Base-by-base conservation (phyloP, 352 stramenopile genomes). In the Phytophthora vignae region DNA sequence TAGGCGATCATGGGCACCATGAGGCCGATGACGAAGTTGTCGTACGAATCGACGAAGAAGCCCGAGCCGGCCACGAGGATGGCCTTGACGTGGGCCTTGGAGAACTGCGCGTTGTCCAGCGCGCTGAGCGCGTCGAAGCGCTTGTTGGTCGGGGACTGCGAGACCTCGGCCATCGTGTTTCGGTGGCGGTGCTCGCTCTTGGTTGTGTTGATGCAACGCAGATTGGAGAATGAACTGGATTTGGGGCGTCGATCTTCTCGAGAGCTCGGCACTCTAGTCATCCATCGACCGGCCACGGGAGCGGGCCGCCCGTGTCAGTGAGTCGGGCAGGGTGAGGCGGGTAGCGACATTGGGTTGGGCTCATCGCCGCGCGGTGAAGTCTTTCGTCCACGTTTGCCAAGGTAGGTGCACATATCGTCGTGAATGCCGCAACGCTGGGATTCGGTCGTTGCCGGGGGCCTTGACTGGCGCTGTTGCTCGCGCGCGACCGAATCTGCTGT, bases 11-110 rank as follows among this genome's bases (percentile, higher is more conserved):
- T 83, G 40, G 75, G 75, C 59, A 81, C 74, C 62, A 83, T 81
- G 56, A 83, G 67, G 31, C 69, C 76, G 65, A 87, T 87, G 44
- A 84, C 77, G 53, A 87, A 87, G 69, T 87, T 87, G 64, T 87
- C 79, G 67, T 84, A 87, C 64, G 77, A 87, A 68, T 87, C 79
- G 59, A 87, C 74, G 33, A 87, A 83, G 74, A 87, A 87, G 17
- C 79, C 79, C 38, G 79, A 87, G 48, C 77, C 77, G 40, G 74
- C 79, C 19, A 84, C 79, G 21, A 83, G 69, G 61, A 83, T 83
- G 54, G 79, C 76, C 46, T 79, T 83, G 60, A 87, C 55, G 58
- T 87, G 77, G 14, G 77, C 77, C 53, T 76, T 76, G 67, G 71
- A 82, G 67, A 87, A 84, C 74, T 84, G 79, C 71, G 79, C 74